Percentiles rank a stretch among this genome's conserved stretches.
These are phyloP conservation scores for Russula brevipes DNA, from an alignment of 768 basidiomycete species.

Conservation along the genomic window DNA sequence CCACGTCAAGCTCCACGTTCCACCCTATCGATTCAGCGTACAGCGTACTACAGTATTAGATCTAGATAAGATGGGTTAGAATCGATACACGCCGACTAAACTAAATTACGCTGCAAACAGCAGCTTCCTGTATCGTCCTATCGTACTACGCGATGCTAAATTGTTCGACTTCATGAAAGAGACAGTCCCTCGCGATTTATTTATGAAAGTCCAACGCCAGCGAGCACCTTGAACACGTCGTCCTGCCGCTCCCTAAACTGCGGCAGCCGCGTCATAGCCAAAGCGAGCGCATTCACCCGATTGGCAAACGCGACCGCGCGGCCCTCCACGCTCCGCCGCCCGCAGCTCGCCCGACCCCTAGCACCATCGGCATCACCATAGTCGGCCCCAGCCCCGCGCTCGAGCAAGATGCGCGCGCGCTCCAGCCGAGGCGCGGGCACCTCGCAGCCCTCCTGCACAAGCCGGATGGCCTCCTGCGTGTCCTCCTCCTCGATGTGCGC, in stretches of 20 bases:
- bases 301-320: conserved; percentile 69
- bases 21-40: too few species aligned
- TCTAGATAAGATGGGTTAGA: too few species aligned
- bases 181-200: background rate
- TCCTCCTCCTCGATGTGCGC: conserved; percentile 51
- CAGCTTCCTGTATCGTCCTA: too few species aligned
- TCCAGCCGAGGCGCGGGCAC: conserved; percentile 49
- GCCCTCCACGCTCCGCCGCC: conserved; percentile 54
- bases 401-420: conserved; percentile 50
- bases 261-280: conserved; percentile 63
- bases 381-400: conserved; percentile 59
- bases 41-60: too few species aligned
- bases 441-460: conserved; percentile 34
- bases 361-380: conserved; percentile 30
- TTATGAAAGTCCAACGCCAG: conserved; percentile 33
- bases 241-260: conserved; percentile 70
- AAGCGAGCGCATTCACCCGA: conserved; percentile 65
- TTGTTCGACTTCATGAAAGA: too few species aligned
- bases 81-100: too few species aligned
- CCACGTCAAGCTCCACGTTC: too few species aligned
- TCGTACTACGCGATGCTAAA: too few species aligned
- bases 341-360: conserved; percentile 16
- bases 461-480: conserved; percentile 44
- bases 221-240: conserved; percentile 63
- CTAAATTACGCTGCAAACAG: too few species aligned